phyloP scores from a whole-genome alignment of 83 land plant species.

The Diphasiastrum complanatum region DNA sequence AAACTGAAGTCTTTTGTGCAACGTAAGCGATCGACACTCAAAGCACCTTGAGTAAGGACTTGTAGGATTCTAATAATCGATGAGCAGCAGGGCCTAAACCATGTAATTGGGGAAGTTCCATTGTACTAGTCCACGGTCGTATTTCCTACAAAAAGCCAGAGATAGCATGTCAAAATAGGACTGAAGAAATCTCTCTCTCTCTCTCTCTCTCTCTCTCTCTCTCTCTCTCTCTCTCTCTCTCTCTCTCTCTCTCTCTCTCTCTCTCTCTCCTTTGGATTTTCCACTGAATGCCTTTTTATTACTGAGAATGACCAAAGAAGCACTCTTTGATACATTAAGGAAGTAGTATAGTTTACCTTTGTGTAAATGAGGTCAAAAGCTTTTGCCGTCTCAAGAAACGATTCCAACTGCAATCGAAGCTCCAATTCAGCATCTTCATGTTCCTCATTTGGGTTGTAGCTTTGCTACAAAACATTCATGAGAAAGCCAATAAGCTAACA shows the following conservation, averaged over 20 bases:
- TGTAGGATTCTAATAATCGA: slow-evolving; percentile 82
- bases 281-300: neutral
- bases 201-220: too few relatives aligned
- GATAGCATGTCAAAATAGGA: too few relatives aligned
- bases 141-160: slow-evolving; percentile 56
- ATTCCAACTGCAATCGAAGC: slow-evolving; percentile 51
- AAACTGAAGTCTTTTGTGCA: too few relatives aligned
- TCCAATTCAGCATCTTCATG: slow-evolving; percentile 47
- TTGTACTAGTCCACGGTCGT: slow-evolving; percentile 98
- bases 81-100: slow-evolving; percentile 98
- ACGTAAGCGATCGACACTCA: too few relatives aligned
- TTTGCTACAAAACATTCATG: too few relatives aligned
- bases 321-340: neutral
- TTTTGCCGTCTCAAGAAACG: slow-evolving; percentile 72
- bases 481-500: too few relatives aligned
- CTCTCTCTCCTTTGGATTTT: slow-evolving; percentile 35
- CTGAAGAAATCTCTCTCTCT: too few relatives aligned
- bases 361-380: slow-evolving; percentile 68
- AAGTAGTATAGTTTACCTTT: slow-evolving; percentile 58
- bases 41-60: slow-evolving; percentile 70
- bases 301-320: neutral
- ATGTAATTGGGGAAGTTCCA: slow-evolving; percentile 97
- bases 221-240: slow-evolving; percentile 14
- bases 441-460: slow-evolving; percentile 77
- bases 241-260: slow-evolving; percentile 28